Evolutionary conservation across 495 filamentous ascomycete genomes (phyloP), one percentile per base, ranked within the genome.

Genomic region (Penicillium longicatenatum): DNA sequence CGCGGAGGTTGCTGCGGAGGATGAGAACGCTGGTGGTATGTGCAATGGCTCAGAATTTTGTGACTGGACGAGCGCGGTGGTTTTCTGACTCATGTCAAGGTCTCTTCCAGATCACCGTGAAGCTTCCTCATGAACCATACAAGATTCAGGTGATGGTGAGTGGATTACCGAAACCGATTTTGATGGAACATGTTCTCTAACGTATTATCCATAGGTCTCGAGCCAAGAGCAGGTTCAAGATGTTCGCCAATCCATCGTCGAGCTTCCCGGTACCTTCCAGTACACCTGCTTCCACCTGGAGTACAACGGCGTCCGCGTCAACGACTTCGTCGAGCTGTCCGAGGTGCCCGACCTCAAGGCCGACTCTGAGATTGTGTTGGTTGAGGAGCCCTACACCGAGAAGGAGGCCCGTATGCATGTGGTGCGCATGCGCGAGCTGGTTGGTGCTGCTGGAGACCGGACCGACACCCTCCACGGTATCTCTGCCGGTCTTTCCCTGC

Each of bases 231-330:
- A 97, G 70, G 87, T 98, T 46, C 95, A 99, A 74, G 95, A 99
- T 79, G 86, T 99, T 62, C 90, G 95, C 57, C 93, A 97, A 75
- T 94, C 94, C 29, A 89, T 99, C 67, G 88, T 97, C 72, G 95
- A 99, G 72, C 80, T 89, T 47, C 95, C 95, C n/a, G 82, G 86
- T 51, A 93, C 92, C 51, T 89, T 96, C 74, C 92, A 96, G 74
- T 97, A 98, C 78, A 93, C 95, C 41, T 99, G 95, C 79, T 99
- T 99, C 81, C 95, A 98, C 74, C 85, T 99, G 42, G 92, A 98
- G 70, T 85, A 90, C 76, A 84, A 91, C 20, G 88, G 89, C 52
- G 75, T 87, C 65, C 86, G 89, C 43, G 88, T 98, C 79, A 97
- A 97, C 70, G 95, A 99, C 75, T 98, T 93, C 62, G 78, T 93